Base-by-base conservation (phyloP, 352 stramenopile genomes). In the Pythium rhizo-oryzae region DNA sequence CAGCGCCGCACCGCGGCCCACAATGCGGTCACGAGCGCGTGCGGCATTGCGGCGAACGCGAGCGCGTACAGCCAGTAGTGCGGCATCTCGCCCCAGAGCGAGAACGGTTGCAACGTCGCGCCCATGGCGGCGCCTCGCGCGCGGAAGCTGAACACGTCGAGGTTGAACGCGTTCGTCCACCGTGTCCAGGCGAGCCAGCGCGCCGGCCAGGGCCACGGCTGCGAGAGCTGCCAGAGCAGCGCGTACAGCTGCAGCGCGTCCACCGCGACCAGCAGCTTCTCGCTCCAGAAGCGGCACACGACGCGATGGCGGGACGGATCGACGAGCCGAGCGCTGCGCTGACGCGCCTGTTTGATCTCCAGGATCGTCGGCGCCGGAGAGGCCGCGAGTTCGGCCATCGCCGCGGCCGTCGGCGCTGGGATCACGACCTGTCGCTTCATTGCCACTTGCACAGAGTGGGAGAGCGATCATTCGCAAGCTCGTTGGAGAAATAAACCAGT, bases 161-260 rank as follows among this genome's bases (percentile, higher is more conserved):
- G 44, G 16, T 78, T 87, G 54, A 84, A 80, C 30, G 70, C 74
- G 62, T 89, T 89, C 0, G 64, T 59, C 81, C 78, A 90, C 12
- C 81, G 81, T 3, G 78, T 90, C 28, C 67, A 64, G 7, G 30
- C 18, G 49, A 90, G 76, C 82, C 84, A 91, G 12, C 72, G 71
- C 44, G 79, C 71, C 11, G 82, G 84, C 84, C 82, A 91, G 41
- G 84, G 84, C 84, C 84, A 92, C 43, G 82, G 76, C 71, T 92
- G 84, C n/a, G 84, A 87, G 47, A 92, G 71, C 69, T 92, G 84
- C 84, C 84, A 92, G 50, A 92, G 76, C 35, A 92, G 77, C 30
- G 74, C 84, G 56, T 81, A 92, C 67, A 91, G 51, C 69, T 92
- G 84, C 71, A 76, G 47, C 18, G 69, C 72, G 49, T 92, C 84